A percentile compares a stretch with the other conserved stretches of the same genome.
These are phyloP conservation scores for Iberis amara DNA, from an alignment of 441 rosid genomes.

Conservation along the genomic window DNA sequence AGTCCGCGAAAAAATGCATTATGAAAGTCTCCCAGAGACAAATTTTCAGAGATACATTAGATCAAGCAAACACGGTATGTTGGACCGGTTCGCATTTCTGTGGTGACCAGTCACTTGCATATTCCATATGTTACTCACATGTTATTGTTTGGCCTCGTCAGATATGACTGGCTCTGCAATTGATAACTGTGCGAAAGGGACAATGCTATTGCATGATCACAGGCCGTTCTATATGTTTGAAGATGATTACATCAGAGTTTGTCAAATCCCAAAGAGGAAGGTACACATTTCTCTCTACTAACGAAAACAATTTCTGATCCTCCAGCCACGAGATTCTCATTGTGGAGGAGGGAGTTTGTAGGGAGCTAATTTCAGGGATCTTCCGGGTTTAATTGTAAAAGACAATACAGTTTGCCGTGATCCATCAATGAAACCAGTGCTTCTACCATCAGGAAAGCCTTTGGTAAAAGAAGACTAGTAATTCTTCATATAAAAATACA, in stretches of 20 bases:
- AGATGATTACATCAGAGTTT: constrained; percentile 61
- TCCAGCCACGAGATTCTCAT: constrained; percentile 28
- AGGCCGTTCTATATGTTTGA: constrained; percentile 45
- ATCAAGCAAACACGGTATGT: constrained; percentile 48
- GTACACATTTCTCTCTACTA: constrained; percentile 29
- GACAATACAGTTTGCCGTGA: constrained; percentile 62
- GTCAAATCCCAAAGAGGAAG: constrained; percentile 81
- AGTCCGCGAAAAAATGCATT: constrained; percentile 47
- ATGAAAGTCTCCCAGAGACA: constrained; percentile 59
- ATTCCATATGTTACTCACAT: constrained; percentile 18
- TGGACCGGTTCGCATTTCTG: constrained; percentile 1
- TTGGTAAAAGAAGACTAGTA: constrained; percentile 60
- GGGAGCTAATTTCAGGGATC: constrained; percentile 91
- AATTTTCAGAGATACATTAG: constrained; percentile 76
- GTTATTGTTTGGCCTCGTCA: constrained; percentile 28
- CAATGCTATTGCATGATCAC: constrained; percentile 55
- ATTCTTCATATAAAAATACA: no score
- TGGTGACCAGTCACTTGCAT: constrained; percentile 8
- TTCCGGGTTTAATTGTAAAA: constrained; percentile 62
- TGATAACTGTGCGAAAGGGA: constrained; percentile 28
- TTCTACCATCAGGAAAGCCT: constrained; percentile 77
- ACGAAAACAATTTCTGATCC: background rate
- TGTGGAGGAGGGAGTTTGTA: constrained; percentile 28
- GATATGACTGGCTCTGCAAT: constrained; percentile 53
- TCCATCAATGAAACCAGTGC: constrained; percentile 37